Percentiles rank a stretch among this genome's conserved stretches.
Conservation (phyloP, 306 rosid species). For the Malus orientalis region DNA sequence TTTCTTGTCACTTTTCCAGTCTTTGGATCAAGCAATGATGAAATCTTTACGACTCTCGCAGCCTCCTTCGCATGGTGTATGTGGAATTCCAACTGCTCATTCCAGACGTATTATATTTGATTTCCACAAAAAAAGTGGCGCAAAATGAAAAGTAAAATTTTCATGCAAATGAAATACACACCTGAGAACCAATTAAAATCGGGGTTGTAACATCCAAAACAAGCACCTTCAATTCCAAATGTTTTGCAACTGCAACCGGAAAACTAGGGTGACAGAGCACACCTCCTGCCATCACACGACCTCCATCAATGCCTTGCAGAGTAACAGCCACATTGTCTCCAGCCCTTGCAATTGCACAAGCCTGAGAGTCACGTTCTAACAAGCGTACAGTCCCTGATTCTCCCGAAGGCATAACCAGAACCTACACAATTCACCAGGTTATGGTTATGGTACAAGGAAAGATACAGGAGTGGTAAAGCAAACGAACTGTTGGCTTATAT, state of each 20-base stretch:
- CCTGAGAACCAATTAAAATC: conserved; percentile 82
- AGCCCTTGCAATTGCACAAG: conserved; percentile 74
- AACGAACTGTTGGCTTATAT: background rate
- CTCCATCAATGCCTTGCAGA: conserved; percentile 68
- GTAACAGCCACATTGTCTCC: conserved; percentile 82
- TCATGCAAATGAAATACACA: conserved; percentile 13
- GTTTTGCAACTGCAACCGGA: conserved; percentile 65
- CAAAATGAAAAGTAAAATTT: conserved; percentile 3
- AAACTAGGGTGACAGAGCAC: conserved; percentile 93
- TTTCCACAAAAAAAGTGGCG: background rate
- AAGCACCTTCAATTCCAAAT: conserved; percentile 79
- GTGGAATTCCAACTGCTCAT: conserved; percentile 78
- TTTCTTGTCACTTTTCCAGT: conserved; percentile 77
- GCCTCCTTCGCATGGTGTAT: conserved; percentile 83
- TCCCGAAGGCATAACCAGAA: conserved; percentile 88
- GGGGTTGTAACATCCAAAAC: conserved; percentile 77
- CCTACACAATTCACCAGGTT: conserved; percentile 35
- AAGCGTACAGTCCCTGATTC: conserved; percentile 66
- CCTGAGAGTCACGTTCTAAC: conserved; percentile 71
- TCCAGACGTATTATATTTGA: background rate
- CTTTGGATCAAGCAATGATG: conserved; percentile 72
- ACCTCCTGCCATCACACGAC: conserved; percentile 69
- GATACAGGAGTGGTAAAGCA: background rate
- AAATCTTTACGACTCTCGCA: conserved; percentile 63
- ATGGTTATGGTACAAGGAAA: background rate